Evolutionary conservation across 148 eudicot species (phyloP), one percentile per base, ranked within the genome.

Genomic region (Rhododendron ferrugineum): DNA sequence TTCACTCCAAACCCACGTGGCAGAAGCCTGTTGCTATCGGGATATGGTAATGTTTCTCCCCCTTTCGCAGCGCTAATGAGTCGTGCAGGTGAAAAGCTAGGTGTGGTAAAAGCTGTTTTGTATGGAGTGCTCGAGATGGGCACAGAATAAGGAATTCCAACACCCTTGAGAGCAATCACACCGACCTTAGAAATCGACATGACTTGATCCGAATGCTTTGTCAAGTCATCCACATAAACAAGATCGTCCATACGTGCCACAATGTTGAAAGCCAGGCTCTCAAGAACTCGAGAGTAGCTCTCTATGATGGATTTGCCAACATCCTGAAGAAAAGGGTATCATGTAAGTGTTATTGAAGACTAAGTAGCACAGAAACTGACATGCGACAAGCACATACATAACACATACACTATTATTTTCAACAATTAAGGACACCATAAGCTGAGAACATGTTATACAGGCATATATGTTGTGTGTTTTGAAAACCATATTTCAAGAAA

Each of bases 241-340:
- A 93, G 88, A 85, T 93, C 93, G 80, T 93, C 94, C 30, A 93
- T 93, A 30, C 93, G 88, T 28, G 95, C 92, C n/a, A 90, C 87
- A 10, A 93, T 90, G 86, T 92, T 93, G 50, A 87, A 92, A 23
- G 95, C 95, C 40, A 93, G 80, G 87, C 95, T 91, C 90, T 93
- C 95, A 11, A 93, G 85, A 42, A 93, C 94, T 84, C 95, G 84
- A 18, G 95, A 93, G 91, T 93, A 93, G 90, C 95, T 90, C 90
- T 93, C 95, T 2, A 93, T 83, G 62, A 93, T 90, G 26, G 95
- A 92, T 62, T 93, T 92, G 32, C 95, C 95, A 7, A 93, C 89
- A 90, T 93, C 94, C 94, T 93, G 36, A 50, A 79, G 44, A 84
- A 73, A 34, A 73, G 46, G 52, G 6, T 44, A 52, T 68, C 80